Evolutionary conservation across 345 rosid genomes (phyloP).

Genomic region (Rhodamnia rubescens): DNA sequence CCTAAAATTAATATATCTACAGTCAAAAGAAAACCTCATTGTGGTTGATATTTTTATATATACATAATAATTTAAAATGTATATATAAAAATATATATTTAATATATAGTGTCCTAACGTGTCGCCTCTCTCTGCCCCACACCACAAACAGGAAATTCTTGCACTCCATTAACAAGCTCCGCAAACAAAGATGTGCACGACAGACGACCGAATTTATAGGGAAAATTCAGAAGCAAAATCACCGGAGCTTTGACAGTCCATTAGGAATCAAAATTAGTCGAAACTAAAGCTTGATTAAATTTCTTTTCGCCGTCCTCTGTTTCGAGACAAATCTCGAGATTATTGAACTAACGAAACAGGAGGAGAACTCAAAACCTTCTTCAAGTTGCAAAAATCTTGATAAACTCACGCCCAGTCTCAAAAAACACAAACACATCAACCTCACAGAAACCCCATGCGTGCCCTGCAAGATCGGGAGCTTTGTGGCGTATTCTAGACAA

Average conservation of each 20-base stretch:
- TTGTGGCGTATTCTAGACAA: neutral
- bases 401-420: constrained; percentile 17
- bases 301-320: neutral
- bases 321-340: neutral
- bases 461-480: neutral
- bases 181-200: neutral
- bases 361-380: constrained; percentile 47
- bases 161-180: neutral
- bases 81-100: too few species aligned
- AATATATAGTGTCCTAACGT: too few species aligned
- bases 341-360: neutral
- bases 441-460: neutral
- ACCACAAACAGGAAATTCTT: neutral
- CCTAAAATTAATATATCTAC: too few species aligned
- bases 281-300: neutral
- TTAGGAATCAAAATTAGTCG: neutral
- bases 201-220: neutral
- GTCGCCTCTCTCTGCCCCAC: neutral
- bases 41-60: too few species aligned
- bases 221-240: neutral
- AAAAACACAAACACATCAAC: neutral
- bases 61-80: too few species aligned
- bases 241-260: neutral
- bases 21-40: too few species aligned
- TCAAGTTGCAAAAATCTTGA: constrained; percentile 93